Percentiles rank a stretch among this genome's conserved stretches.
These are phyloP conservation scores for Porphyra umbilicalis DNA, from an alignment of 31 red algal species.

Conservation along the genomic window DNA sequence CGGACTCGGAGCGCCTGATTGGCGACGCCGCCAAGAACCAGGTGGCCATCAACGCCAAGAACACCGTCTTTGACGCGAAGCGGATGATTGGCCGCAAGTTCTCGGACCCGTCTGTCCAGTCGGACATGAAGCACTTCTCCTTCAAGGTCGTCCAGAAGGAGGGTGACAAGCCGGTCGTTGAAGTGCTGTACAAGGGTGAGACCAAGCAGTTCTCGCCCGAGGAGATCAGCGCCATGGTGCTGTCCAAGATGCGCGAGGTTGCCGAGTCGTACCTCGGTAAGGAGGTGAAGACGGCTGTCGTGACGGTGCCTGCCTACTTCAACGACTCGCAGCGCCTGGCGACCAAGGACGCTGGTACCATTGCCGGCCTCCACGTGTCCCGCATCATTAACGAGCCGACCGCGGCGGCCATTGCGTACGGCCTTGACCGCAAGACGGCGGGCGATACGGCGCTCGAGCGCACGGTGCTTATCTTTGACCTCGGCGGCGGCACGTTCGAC, in stretches of 20 bases:
- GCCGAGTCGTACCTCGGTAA: constrained; percentile 97
- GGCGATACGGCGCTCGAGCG: constrained; percentile 72
- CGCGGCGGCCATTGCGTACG: constrained; percentile 99
- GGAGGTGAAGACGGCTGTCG: constrained; percentile 86
- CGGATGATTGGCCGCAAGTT: constrained; percentile 95
- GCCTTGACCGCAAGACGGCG: constrained; percentile 80
- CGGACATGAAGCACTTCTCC: constrained; percentile 96
- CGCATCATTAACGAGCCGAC: constrained; percentile 99
- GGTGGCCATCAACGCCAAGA: constrained; percentile 95
- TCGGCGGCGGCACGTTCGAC: constrained; percentile 99
- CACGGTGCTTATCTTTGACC: constrained; percentile 97
- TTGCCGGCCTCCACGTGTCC: constrained; percentile 94
- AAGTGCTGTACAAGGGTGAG: constrained; percentile 93
- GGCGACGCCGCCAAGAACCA: constrained; percentile 99
- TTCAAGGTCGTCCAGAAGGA: constrained; percentile 86
- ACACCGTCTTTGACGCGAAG: constrained; percentile 99
- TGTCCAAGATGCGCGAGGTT: constrained; percentile 98
- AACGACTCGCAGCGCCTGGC: constrained; percentile 99
- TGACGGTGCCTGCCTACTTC: constrained; percentile 99
- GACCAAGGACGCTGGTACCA: constrained; percentile 99
- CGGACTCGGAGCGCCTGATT: constrained; percentile 94
- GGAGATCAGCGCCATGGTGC: constrained; percentile 97
- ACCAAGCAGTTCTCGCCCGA: constrained; percentile 91
- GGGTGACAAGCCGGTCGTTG: constrained; percentile 92
- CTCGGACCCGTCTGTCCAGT: constrained; percentile 91